phyloP scores from a whole-genome alignment of 768 basidiomycete genomes.

The Tricholoma terreum region DNA sequence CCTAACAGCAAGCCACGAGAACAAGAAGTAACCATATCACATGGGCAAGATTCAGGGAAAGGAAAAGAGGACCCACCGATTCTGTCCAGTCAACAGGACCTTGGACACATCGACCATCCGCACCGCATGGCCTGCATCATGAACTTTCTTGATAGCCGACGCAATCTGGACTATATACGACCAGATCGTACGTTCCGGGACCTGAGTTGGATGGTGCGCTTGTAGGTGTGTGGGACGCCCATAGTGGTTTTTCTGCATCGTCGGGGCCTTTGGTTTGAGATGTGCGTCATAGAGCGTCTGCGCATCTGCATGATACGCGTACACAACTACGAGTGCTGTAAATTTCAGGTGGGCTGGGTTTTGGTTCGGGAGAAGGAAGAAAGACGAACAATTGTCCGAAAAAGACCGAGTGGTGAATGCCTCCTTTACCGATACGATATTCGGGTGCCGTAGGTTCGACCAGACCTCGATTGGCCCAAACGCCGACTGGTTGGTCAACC shows the following conservation, averaged over 20 bases:
- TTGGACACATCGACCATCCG: conserved; percentile 84
- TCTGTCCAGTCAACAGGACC: conserved; percentile 84
- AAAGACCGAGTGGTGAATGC: conserved; percentile 96
- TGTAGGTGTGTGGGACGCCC: conserved; percentile 22
- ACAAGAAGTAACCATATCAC: neutral
- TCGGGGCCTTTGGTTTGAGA: conserved; percentile 52
- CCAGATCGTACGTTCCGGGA: conserved; percentile 88
- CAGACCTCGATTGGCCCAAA: conserved; percentile 83
- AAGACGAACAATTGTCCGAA: conserved; percentile 78
- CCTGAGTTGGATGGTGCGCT: conserved; percentile 23
- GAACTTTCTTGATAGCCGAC: conserved; percentile 81
- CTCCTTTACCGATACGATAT: conserved; percentile 78
- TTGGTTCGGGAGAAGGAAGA: neutral
- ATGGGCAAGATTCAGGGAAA: neutral
- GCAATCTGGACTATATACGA: conserved; percentile 89
- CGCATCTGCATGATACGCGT: conserved; percentile 83
- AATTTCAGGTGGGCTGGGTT: neutral
- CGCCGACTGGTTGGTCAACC: conserved; percentile 76
- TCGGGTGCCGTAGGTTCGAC: conserved; percentile 82
- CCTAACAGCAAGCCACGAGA: conserved; percentile 32
- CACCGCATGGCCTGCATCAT: conserved; percentile 76
- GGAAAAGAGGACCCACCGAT: conserved; percentile 49
- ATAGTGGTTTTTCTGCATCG: conserved; percentile 18
- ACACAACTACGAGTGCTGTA: conserved; percentile 86
- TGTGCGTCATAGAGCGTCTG: conserved; percentile 80